Conservation (phyloP, 1,139 yeast species). For the Blastobotrys buckinghamii region DNA sequence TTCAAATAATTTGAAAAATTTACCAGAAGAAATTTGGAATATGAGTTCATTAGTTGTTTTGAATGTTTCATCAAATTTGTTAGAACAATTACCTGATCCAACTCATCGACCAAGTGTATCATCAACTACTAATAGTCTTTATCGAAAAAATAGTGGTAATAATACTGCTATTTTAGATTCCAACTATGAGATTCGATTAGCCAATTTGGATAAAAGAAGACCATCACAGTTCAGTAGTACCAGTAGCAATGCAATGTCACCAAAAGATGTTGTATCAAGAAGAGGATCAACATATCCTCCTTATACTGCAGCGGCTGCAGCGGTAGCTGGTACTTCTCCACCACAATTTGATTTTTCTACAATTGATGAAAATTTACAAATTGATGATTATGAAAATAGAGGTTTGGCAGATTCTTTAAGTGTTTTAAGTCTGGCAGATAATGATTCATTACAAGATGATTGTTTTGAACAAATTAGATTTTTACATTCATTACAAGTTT, state of each 20-base stretch:
- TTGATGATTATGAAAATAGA: neutral
- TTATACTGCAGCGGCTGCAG: slow-evolving; percentile 1
- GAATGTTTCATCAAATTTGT: slow-evolving; percentile 76
- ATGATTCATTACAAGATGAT: slow-evolving; percentile 65
- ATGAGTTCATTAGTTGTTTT: slow-evolving; percentile 51
- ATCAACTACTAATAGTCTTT: slow-evolving; percentile 3
- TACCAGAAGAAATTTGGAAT: slow-evolving; percentile 68
- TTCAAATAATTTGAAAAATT: slow-evolving; percentile 67
- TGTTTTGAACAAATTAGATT: slow-evolving; percentile 64
- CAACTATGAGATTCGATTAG: slow-evolving; percentile 18
- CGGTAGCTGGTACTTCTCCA: slow-evolving; percentile 3
- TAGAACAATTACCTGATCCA: slow-evolving; percentile 57
- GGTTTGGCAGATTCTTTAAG: slow-evolving; percentile 38
- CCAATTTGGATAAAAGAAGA: slow-evolving; percentile 15
- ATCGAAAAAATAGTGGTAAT: neutral
- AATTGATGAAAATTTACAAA: slow-evolving; percentile 3
- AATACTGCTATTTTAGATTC: slow-evolving; percentile 13
- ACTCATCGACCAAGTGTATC: slow-evolving; percentile 20
- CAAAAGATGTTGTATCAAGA: slow-evolving; percentile 21
- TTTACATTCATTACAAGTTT: slow-evolving; percentile 51
- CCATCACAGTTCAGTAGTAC: slow-evolving; percentile 22
- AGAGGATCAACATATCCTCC: slow-evolving; percentile 19
- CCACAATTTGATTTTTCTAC: neutral
- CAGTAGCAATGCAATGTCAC: slow-evolving; percentile 21
- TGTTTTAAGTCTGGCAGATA: slow-evolving; percentile 69